phyloP scores from a whole-genome alignment of 1,284 basidiomycete genomes.

The Psilocybe mexicana region DNA sequence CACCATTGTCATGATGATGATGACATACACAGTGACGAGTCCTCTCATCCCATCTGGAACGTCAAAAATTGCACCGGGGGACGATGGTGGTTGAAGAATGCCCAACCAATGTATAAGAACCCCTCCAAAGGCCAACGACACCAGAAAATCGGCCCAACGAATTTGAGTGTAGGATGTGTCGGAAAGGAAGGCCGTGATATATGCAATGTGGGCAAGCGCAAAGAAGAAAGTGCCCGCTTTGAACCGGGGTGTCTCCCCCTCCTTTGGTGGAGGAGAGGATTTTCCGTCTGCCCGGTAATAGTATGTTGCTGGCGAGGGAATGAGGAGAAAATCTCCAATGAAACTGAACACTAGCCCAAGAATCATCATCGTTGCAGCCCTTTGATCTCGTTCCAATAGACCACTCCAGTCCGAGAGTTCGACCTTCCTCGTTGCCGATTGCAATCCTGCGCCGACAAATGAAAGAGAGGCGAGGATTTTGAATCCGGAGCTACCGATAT shows the following conservation, averaged over 20 bases:
- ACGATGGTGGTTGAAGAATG: conserved; percentile 15
- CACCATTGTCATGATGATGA: conserved; percentile 25
- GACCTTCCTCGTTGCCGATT: conserved; percentile 4
- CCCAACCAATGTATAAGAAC: conserved; percentile 17
- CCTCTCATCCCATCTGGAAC: conserved; percentile 18
- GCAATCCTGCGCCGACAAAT: conserved; percentile 20
- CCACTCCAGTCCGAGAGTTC: not conserved
- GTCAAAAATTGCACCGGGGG: conserved; percentile 11
- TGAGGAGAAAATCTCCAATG: conserved; percentile 24
- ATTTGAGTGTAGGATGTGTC: not conserved
- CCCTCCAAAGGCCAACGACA: conserved; percentile 15
- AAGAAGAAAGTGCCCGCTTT: conserved; percentile 23
- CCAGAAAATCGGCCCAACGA: conserved; percentile 13
- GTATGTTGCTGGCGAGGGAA: conserved; percentile 19
- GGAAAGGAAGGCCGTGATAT: conserved; percentile 18
- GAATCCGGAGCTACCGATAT: conserved; percentile 23
- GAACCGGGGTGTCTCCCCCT: conserved; percentile 19
- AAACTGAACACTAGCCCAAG: conserved; percentile 22
- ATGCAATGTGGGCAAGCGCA: conserved; percentile 22
- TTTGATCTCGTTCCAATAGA: conserved; percentile 4
- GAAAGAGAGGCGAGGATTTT: conserved; percentile 23
- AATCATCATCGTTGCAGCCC: conserved; percentile 14
- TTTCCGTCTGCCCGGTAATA: not conserved
- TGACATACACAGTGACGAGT: conserved; percentile 20
- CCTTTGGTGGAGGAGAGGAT: not conserved